Evolutionary conservation across 257 asterid species (phyloP).

Genomic region (Nicotiana attenuata): DNA sequence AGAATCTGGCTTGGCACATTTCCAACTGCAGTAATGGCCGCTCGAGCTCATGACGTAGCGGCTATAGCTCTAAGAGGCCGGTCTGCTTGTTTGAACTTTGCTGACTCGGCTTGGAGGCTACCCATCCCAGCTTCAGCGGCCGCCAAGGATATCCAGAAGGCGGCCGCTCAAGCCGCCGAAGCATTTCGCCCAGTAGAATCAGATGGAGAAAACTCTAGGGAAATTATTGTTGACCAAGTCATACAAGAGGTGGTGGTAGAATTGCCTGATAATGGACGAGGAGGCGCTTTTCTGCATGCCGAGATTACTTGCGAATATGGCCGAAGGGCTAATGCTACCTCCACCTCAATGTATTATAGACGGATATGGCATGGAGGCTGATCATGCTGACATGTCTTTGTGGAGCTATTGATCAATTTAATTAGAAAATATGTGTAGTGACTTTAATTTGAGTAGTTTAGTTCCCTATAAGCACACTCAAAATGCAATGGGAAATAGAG

Average conservation of each 20-base stretch:
- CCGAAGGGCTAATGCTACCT: conserved; percentile 45
- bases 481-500: too few relatives aligned
- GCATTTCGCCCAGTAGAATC: conserved; percentile 24
- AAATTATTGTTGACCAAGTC: not conserved
- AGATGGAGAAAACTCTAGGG: not conserved
- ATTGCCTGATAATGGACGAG: conserved; percentile 23
- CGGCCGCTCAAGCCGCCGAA: conserved; percentile 54
- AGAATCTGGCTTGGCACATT: too few relatives aligned
- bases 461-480: too few relatives aligned
- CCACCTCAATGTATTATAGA: not conserved
- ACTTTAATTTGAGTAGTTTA: not conserved
- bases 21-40: not conserved
- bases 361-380: conserved; percentile 16
- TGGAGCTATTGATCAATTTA: conserved; percentile 34
- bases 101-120: conserved; percentile 19
- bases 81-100: not conserved
- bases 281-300: conserved; percentile 44
- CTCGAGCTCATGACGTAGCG: conserved; percentile 27
- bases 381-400: conserved; percentile 28
- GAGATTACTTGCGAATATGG: conserved; percentile 35
- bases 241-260: not conserved
- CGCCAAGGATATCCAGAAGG: conserved; percentile 47
- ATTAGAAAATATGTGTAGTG: too few relatives aligned
- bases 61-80: conserved; percentile 31
- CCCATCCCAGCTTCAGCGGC: conserved; percentile 41